Percentiles rank a stretch among this genome's conserved stretches.
Conservation (phyloP, 1,284 basidiomycete genomes). For the Sanghuangporus weigelae region DNA sequence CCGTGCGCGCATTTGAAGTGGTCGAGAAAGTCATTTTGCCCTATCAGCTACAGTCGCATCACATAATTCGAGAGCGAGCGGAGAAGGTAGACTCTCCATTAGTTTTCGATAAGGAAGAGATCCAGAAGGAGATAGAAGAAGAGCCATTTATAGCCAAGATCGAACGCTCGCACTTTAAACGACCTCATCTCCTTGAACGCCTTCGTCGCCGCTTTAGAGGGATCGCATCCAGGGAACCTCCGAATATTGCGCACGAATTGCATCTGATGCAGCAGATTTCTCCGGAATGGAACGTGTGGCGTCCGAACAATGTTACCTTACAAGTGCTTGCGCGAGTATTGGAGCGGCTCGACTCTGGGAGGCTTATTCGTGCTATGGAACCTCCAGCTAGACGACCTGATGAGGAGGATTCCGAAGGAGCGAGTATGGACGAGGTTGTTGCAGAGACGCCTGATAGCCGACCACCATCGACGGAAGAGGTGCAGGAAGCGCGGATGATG, state of each 20-base stretch:
- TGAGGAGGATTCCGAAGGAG: not conserved
- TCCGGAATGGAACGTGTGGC: conserved; percentile 61
- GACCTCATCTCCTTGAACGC: not conserved
- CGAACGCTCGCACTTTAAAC: not conserved
- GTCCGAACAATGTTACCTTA: conserved; percentile 49
- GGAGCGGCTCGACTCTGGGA: conserved; percentile 45
- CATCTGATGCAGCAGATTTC: conserved; percentile 57
- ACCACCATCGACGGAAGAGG: not conserved
- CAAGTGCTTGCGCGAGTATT: conserved; percentile 41
- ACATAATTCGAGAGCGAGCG: conserved; percentile 30
- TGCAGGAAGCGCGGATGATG: not conserved
- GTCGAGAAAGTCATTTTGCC: conserved; percentile 77
- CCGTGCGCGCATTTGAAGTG: conserved; percentile 79
- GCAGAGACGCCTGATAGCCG: not conserved
- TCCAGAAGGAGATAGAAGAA: conserved; percentile 12
- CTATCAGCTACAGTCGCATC: conserved; percentile 37
- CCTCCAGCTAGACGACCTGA: conserved; percentile 15
- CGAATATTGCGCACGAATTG: conserved; percentile 49
- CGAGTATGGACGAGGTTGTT: conserved; percentile 19
- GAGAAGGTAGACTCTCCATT: conserved; percentile 40
- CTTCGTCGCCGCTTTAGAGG: not conserved
- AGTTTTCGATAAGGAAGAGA: conserved; percentile 35
- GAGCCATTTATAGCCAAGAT: conserved; percentile 3
- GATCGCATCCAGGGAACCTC: conserved; percentile 5
- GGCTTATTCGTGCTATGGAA: conserved; percentile 39